Evolutionary conservation across 2,329 filamentous ascomycete species (phyloP).

Genomic region (Penicillium sp.): DNA sequence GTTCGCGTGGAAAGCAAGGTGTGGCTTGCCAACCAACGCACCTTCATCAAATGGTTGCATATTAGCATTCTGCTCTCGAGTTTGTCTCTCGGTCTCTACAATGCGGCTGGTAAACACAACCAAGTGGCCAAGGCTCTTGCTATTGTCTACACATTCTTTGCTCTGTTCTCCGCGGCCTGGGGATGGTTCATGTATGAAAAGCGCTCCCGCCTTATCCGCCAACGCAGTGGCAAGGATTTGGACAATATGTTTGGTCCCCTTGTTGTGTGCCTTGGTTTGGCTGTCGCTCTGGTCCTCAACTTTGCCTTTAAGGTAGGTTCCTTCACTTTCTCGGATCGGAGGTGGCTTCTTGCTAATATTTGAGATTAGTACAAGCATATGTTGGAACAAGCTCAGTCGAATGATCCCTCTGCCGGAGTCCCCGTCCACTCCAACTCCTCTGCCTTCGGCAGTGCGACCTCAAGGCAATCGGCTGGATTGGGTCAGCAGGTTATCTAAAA

Average conservation of each 20-base stretch:
- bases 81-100: slow-evolving; percentile 80
- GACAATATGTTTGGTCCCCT: slow-evolving; percentile 84
- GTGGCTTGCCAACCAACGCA: slow-evolving; percentile 97
- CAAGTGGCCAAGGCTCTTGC: slow-evolving; percentile 73
- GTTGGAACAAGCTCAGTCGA: slow-evolving; percentile 22
- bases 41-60: slow-evolving; percentile 98
- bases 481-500: slow-evolving; percentile 9
- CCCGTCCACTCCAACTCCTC: slow-evolving; percentile 16
- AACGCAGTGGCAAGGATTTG: slow-evolving; percentile 87
- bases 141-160: slow-evolving; percentile 77
- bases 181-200: slow-evolving; percentile 79
- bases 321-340: not conserved
- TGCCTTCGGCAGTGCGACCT: too few species aligned
- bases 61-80: slow-evolving; percentile 83
- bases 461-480: too few species aligned
- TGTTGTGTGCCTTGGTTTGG: slow-evolving; percentile 74
- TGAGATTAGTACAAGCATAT: slow-evolving; percentile 31
- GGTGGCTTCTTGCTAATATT: slow-evolving; percentile 13
- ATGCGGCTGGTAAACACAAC: slow-evolving; percentile 74
- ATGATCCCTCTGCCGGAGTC: slow-evolving; percentile 11
- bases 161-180: slow-evolving; percentile 80
- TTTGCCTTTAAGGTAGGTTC: slow-evolving; percentile 69
- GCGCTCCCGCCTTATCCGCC: slow-evolving; percentile 73
- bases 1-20: slow-evolving; percentile 96
- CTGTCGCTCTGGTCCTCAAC: slow-evolving; percentile 76